phyloP scores from a whole-genome alignment of 257 asterid species.

The Solanum peruvianum region DNA sequence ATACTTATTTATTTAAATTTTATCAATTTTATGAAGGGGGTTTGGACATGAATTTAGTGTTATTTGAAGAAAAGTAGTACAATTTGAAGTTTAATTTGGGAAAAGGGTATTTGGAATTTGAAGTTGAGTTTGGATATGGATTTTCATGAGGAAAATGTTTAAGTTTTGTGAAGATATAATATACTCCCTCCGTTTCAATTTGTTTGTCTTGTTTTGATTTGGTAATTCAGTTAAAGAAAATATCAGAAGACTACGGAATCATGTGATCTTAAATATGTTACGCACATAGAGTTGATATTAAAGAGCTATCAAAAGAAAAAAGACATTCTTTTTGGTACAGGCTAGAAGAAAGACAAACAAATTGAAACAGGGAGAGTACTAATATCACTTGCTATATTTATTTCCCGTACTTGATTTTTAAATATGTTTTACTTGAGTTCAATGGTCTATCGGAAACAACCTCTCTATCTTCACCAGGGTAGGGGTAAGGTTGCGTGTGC shows the following conservation, averaged over 20 bases:
- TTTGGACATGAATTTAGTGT: not conserved
- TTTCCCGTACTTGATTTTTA: not conserved
- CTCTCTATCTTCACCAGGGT: not conserved
- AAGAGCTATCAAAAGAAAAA: not conserved
- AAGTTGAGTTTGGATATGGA: not conserved
- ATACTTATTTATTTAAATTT: not conserved
- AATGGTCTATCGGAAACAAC: not conserved
- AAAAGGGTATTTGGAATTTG: not conserved
- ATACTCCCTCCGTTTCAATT: not conserved
- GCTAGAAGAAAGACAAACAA: not conserved
- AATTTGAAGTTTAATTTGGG: not conserved
- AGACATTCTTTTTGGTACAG: no score
- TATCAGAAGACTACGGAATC: not conserved
- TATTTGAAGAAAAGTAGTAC: not conserved
- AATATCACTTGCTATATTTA: not conserved
- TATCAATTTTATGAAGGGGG: not conserved
- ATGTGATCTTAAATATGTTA: not conserved
- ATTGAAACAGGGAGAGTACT: not conserved
- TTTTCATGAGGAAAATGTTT: not conserved
- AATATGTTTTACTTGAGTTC: not conserved
- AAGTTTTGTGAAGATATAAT: not conserved
- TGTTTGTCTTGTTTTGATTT: not conserved
- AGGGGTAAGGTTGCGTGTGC: not conserved
- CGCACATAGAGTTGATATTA: not conserved
- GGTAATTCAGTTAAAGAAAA: not conserved